Evolutionary conservation across 2,329 filamentous ascomycete genomes (phyloP).

Genomic region (Fusarium torulosum): DNA sequence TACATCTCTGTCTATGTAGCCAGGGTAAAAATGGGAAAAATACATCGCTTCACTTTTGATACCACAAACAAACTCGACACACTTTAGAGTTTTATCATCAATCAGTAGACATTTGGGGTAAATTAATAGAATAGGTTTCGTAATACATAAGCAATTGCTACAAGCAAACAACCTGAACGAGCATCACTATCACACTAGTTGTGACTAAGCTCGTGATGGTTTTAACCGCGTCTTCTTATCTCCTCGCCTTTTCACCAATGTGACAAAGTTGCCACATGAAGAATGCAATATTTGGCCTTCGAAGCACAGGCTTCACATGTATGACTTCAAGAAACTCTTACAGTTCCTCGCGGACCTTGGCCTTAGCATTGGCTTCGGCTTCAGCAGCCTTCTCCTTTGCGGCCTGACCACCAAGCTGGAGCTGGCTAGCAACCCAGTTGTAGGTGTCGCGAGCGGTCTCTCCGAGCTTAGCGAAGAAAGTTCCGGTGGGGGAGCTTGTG

Average conservation of each 20-base stretch:
- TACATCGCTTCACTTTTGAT: too few species aligned
- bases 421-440: slow-evolving; percentile 65
- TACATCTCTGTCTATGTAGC: too few species aligned
- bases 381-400: slow-evolving; percentile 63
- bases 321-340: slow-evolving; percentile 48
- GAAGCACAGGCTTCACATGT: neutral
- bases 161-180: slow-evolving; percentile 25
- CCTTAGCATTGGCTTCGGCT: slow-evolving; percentile 49
- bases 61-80: neutral
- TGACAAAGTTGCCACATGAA: neutral
- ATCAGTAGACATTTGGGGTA: neutral
- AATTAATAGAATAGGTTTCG: slow-evolving; percentile 22
- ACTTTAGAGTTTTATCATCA: neutral
- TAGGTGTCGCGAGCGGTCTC: slow-evolving; percentile 62
- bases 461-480: slow-evolving; percentile 73
- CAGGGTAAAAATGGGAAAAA: too few species aligned
- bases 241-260: slow-evolving; percentile 3
- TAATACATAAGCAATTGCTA: slow-evolving; percentile 40
- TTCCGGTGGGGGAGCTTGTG: slow-evolving; percentile 73
- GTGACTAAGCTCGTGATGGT: neutral
- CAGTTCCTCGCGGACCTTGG: slow-evolving; percentile 63
- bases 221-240: neutral
- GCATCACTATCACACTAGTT: slow-evolving; percentile 5
- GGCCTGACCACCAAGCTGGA: slow-evolving; percentile 61
- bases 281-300: neutral